Conservation (phyloP, 169 alveolate species). For the Plasmodium gonderi region DNA sequence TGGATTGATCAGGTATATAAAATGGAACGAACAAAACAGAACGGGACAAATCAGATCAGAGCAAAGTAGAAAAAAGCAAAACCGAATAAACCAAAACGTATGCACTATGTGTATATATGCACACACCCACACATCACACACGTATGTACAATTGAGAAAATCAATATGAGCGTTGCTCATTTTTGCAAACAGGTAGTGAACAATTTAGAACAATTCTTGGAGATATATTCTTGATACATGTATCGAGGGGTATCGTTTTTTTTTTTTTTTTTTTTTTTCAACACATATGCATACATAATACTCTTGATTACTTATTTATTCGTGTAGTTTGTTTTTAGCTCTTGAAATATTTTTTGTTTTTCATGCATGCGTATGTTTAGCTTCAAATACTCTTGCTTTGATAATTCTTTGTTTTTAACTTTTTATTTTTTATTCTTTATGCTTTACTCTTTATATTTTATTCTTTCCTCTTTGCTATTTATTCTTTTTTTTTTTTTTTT, state of each 20-base stretch:
- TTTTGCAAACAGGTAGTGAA: background rate
- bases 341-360: background rate
- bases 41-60: background rate
- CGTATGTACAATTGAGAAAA: background rate
- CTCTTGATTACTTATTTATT: background rate
- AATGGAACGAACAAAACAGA: background rate
- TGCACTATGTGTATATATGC: background rate
- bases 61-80: background rate
- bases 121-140: background rate
- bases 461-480: background rate
- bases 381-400: background rate
- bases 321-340: slow-evolving; percentile 12
- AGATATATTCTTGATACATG: background rate
- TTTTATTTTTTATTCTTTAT: background rate
- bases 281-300: background rate
- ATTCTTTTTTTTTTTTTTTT: background rate
- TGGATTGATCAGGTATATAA: background rate
- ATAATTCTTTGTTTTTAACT: background rate
- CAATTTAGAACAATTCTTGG: background rate
- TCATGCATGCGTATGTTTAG: slow-evolving; percentile 30
- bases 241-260: background rate
- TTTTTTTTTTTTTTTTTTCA: slow-evolving; percentile 6
- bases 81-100: background rate
- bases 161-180: background rate
- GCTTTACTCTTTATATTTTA: background rate